A percentile compares a stretch with the other conserved stretches of the same genome.
These are phyloP conservation scores for Lichenothelia convexa DNA, from an alignment of 495 filamentous ascomycete genomes.

Conservation along the genomic window DNA sequence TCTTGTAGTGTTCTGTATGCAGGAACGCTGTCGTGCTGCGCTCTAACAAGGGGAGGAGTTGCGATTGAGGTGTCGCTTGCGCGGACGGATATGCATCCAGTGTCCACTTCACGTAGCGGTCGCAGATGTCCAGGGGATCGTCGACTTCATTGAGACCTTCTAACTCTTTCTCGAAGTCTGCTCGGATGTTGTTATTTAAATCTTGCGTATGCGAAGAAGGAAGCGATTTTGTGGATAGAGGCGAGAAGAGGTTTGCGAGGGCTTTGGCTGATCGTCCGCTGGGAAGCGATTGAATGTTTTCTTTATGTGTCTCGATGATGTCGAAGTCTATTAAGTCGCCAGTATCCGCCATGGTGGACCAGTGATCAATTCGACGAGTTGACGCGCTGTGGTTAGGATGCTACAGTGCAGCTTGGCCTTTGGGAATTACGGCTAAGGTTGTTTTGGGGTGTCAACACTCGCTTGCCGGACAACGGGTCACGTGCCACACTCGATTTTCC, in stretches of 20 bases:
- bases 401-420: too few species aligned
- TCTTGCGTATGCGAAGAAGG: constrained; percentile 49
- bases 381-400: too few species aligned
- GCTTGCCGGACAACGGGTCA: too few species aligned
- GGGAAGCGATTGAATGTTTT: constrained; percentile 88
- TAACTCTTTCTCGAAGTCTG: constrained; percentile 76
- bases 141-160: constrained; percentile 64
- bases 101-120: constrained; percentile 93
- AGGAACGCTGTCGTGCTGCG: constrained; percentile 82
- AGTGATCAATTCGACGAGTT: too few species aligned
- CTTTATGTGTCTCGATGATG: constrained; percentile 89
- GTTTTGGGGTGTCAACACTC: too few species aligned
- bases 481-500: too few species aligned
- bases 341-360: constrained; percentile 26
- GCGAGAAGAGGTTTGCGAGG: constrained; percentile 68
- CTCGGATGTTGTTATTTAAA: constrained; percentile 55
- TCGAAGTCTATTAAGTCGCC: constrained; percentile 71
- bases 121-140: constrained; percentile 88
- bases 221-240: constrained; percentile 33
- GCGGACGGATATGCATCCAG: constrained; percentile 87
- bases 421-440: too few species aligned
- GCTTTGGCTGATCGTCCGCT: constrained; percentile 80
- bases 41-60: constrained; percentile 75
- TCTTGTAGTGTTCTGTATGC: constrained; percentile 69
- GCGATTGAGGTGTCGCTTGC: constrained; percentile 76